These are phyloP conservation scores for Hericium rajendrae DNA, from an alignment of 768 basidiomycete genomes.

Conservation along the genomic window DNA sequence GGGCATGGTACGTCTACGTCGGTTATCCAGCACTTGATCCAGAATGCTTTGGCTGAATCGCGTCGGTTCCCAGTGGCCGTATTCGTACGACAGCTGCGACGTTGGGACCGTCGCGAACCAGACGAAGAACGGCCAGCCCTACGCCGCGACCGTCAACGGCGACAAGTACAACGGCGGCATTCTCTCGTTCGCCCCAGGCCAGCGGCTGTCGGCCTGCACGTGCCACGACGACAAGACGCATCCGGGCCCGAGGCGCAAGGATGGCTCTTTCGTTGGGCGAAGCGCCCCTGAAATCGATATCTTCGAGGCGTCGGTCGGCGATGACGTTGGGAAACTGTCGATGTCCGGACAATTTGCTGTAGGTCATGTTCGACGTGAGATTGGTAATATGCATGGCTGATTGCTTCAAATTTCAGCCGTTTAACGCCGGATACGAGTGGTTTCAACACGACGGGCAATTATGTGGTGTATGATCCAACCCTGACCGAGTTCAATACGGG, in stretches of 20 bases:
- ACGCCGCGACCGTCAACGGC: slow-evolving; percentile 49
- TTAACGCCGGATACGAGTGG: slow-evolving; percentile 42
- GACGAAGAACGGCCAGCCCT: slow-evolving; percentile 54
- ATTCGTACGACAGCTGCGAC: slow-evolving; percentile 79
- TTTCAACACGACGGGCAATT: slow-evolving; percentile 49
- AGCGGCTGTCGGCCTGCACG: slow-evolving; percentile 23
- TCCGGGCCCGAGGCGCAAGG: slow-evolving; percentile 38
- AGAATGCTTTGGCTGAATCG: neutral
- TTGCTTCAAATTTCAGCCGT: slow-evolving; percentile 61
- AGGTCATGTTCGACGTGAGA: slow-evolving; percentile 1
- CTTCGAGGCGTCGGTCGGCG: slow-evolving; percentile 40
- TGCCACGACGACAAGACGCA: slow-evolving; percentile 35
- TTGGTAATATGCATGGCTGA: slow-evolving; percentile 2
- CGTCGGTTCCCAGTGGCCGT: slow-evolving; percentile 53
- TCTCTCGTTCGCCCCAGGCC: slow-evolving; percentile 82
- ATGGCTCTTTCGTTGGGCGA: slow-evolving; percentile 52
- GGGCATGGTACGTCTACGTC: slow-evolving; percentile 55
- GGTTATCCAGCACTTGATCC: neutral
- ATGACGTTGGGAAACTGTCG: neutral
- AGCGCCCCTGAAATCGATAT: slow-evolving; percentile 65
- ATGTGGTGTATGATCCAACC: slow-evolving; percentile 44
- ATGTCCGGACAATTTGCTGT: slow-evolving; percentile 13
- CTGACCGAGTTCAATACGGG: slow-evolving; percentile 43
- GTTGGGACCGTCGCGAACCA: slow-evolving; percentile 84
- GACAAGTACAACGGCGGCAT: slow-evolving; percentile 40